Conservation (phyloP, 176 grass and related monocot genomes). For the Oryza australiensis region DNA sequence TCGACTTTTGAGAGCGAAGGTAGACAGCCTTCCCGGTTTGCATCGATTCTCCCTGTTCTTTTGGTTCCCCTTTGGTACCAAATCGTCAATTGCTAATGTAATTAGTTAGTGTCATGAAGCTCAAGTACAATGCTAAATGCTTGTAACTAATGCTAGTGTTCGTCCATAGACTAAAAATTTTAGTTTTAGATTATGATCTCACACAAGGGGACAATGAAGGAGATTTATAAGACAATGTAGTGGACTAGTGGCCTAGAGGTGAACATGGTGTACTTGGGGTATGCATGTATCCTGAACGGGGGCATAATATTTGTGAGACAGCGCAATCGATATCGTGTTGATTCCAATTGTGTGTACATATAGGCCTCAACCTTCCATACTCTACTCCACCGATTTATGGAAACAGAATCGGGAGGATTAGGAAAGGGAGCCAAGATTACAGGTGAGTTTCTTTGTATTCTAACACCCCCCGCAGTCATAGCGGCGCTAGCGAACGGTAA, state of each 20-base stretch:
- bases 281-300: neutral
- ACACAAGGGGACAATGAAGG: neutral
- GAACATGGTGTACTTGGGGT: neutral
- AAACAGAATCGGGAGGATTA: too few relatives aligned
- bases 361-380: too few relatives aligned
- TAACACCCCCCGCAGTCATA: too few relatives aligned
- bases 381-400: too few relatives aligned
- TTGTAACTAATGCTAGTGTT: neutral
- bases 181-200: constrained; percentile 7
- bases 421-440: too few relatives aligned
- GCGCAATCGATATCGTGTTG: too few relatives aligned
- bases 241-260: neutral
- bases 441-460: too few relatives aligned
- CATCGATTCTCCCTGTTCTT: neutral
- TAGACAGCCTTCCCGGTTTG: constrained; percentile 14
- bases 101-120: neutral
- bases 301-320: too few relatives aligned
- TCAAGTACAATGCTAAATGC: neutral
- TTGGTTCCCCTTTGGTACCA: neutral
- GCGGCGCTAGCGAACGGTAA: too few relatives aligned
- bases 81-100: neutral
- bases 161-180: neutral
- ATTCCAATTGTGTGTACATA: too few relatives aligned
- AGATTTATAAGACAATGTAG: neutral
- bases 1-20: constrained; percentile 65